Percentiles rank a stretch among this genome's conserved stretches.
Evolutionary conservation across 2,329 filamentous ascomycete genomes (phyloP).

Genomic region (Venturia pyrina): DNA sequence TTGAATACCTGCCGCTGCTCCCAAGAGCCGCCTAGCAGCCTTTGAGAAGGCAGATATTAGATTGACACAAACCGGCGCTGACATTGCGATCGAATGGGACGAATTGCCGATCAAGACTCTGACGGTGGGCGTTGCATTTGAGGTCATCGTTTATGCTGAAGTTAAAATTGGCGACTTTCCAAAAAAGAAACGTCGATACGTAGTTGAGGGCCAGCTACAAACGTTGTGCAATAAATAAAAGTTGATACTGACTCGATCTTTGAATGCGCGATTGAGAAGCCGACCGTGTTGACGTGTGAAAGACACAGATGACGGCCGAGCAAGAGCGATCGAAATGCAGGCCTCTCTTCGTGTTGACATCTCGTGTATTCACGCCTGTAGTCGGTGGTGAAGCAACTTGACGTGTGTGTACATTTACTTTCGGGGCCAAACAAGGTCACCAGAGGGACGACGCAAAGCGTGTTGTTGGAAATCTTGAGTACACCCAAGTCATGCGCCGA

Average conservation of each 20-base stretch:
- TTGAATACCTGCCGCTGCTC: background rate
- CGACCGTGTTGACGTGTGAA: background rate
- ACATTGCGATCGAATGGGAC: background rate
- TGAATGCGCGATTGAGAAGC: background rate
- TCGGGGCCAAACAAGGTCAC: background rate
- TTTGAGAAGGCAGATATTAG: background rate
- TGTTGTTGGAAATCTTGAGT: background rate
- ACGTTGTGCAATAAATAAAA: no score
- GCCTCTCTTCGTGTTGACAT: background rate
- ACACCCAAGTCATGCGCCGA: background rate
- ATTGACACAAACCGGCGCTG: background rate
- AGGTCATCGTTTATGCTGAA: background rate
- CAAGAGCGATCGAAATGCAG: background rate
- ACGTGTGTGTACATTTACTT: background rate
- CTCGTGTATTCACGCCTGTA: background rate
- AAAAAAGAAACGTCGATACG: background rate
- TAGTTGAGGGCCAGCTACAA: no score
- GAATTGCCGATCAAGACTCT: background rate
- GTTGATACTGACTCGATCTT: no score
- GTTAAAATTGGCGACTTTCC: background rate
- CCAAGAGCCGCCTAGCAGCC: background rate
- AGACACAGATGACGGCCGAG: background rate
- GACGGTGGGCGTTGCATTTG: background rate
- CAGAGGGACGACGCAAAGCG: background rate
- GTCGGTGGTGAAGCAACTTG: background rate